Conservation (phyloP, 345 rosid species). For the Linum lewisii region DNA sequence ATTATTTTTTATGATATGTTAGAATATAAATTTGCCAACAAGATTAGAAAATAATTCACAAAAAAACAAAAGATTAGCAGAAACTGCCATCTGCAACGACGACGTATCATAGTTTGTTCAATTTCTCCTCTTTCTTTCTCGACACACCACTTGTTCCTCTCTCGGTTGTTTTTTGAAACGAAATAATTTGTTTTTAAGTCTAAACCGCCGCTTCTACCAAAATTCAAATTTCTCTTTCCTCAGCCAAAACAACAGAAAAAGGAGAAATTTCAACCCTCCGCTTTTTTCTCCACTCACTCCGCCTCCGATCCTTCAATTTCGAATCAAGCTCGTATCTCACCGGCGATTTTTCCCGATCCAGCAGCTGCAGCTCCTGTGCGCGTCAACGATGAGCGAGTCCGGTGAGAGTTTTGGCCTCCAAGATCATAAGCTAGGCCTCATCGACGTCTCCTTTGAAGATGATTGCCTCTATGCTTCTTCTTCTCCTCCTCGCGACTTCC, state of each 20-base stretch:
- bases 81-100: no score
- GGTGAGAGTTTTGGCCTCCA: constrained; percentile 26
- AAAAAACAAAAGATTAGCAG: no score
- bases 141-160: not conserved
- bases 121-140: not conserved
- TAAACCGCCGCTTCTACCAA: constrained; percentile 43
- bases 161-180: not conserved
- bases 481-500: constrained; percentile 17
- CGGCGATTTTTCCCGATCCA: constrained; percentile 7
- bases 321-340: not conserved
- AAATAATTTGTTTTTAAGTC: not conserved
- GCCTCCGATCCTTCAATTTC: not conserved
- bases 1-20: no score
- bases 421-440: constrained; percentile 46
- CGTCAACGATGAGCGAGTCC: constrained; percentile 39
- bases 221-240: constrained; percentile 34
- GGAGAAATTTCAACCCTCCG: not conserved
- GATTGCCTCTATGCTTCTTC: constrained; percentile 63
- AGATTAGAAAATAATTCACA: no score
- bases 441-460: constrained; percentile 76
- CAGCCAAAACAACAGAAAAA: not conserved
- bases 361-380: not conserved
- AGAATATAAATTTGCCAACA: no score
- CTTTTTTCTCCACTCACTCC: not conserved
- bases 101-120: no score